A percentile compares a stretch with the other conserved stretches of the same genome.
phyloP scores from a whole-genome alignment of 176 grass and related monocot genomes.

The Echinochloa phyllopogon region DNA sequence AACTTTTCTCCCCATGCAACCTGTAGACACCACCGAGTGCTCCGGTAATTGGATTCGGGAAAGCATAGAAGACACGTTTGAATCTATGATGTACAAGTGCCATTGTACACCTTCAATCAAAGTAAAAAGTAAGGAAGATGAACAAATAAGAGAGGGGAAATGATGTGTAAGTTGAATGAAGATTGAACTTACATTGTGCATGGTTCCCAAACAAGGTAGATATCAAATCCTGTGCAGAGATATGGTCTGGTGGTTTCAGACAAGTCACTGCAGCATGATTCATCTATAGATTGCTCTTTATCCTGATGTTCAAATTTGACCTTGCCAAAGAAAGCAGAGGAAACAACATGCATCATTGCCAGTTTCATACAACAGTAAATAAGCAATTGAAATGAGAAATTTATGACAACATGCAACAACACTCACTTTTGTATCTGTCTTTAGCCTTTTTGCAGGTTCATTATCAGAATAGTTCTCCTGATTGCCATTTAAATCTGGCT shows the following conservation, averaged over 20 bases:
- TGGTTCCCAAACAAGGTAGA: constrained; percentile 91
- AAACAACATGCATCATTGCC: not conserved
- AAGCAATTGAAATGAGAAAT: not conserved
- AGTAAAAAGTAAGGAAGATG: not conserved
- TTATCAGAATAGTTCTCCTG: constrained; percentile 45
- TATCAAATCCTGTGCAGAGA: constrained; percentile 93
- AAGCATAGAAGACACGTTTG: constrained; percentile 77
- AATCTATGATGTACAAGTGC: constrained; percentile 95
- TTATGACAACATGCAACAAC: constrained; percentile 1
- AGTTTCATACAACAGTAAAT: not conserved
- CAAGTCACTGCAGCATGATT: no score
- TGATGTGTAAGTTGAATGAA: not conserved
- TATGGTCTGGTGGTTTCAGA: constrained; percentile 69
- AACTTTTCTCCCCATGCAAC: constrained; percentile 83
- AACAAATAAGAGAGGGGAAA: not conserved
- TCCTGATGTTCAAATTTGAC: constrained; percentile 40
- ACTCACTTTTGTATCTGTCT: constrained; percentile 63
- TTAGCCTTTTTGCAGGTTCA: constrained; percentile 69
- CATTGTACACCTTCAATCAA: constrained; percentile 86
- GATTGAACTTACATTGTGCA: constrained; percentile 74
- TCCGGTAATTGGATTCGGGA: constrained; percentile 67
- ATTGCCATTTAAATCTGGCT: constrained; percentile 39
- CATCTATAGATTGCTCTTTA: constrained; percentile 24
- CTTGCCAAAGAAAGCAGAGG: not conserved
- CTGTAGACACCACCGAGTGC: constrained; percentile 70